Evolutionary conservation across 2,329 filamentous ascomycete species (phyloP), one percentile per base, ranked within the genome.

Genomic region (Aspergillus hortae): DNA sequence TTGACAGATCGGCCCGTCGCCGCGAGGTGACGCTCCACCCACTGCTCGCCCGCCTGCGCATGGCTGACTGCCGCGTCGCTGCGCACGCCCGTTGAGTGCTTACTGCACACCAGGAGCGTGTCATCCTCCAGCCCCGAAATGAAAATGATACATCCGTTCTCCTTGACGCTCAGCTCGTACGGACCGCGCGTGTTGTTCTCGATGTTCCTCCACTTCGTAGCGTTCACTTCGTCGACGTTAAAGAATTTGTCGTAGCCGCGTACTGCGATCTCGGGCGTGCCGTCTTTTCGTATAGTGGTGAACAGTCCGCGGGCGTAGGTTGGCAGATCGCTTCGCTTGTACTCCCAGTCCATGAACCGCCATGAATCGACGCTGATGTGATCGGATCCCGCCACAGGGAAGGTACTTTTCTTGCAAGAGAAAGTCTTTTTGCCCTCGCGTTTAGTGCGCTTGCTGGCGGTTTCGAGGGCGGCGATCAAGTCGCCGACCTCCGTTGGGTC

Each of bases 121-220:
- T 84, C 92, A 63, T 96, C 92, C 64, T 95, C 89, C 19, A 99
- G 78, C 12, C 92, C 94, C 14, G 91, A 87, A 42, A 99, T 85
- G 76, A 99, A 99, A 61, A 99, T 96, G 71, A 99, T 99, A 72
- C 94, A 99, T n/a, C 94, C 94, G 65, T 99, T 99, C 73, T 99
- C 94, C 75, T 99, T 99, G 48, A 97, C 84, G 52, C 91, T 97
- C 51, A 99, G 77, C 73, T 99, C 94, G 63, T 97, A 99, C 0
- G 94, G 94, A 0, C 90, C 91, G 57, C 83, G 77, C 0, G 94
- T 97, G 51, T 88, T 80, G 25, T 74, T 72, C 66, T 87, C 78
- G 54, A 99, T 90, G 64, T 87, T 89, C 14, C 77, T 71, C 94
- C 94, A 99, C 62, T 86, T 81, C 3, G 94, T 99, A 58, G 88